Conservation (phyloP, 768 basidiomycete species). For the Gyrodon lividus region DNA sequence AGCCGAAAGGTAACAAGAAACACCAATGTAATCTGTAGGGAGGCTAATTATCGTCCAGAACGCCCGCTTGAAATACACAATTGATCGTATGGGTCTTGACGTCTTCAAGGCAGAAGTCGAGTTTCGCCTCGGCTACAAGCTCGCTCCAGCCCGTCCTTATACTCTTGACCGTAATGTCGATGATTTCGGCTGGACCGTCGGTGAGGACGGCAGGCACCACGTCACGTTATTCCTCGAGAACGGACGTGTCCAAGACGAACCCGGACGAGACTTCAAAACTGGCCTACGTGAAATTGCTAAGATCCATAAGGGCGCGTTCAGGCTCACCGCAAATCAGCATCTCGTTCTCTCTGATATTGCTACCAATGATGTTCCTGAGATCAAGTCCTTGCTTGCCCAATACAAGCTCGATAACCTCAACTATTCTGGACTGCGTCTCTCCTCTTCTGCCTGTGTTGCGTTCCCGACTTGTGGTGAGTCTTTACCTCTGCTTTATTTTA, state of each 20-base stretch:
- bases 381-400: conserved; percentile 76
- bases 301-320: conserved; percentile 91
- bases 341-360: conserved; percentile 82
- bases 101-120: conserved; percentile 89
- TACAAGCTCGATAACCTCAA: conserved; percentile 90
- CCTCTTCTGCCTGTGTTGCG: conserved; percentile 94
- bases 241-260: conserved; percentile 94
- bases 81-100: conserved; percentile 92
- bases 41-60: conserved; percentile 45
- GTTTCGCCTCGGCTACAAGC: conserved; percentile 74
- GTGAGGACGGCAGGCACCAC: conserved; percentile 85
- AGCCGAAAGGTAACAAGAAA: conserved; percentile 56
- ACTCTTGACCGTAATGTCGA: conserved; percentile 88
- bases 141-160: conserved; percentile 74
- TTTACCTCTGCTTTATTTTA: not conserved
- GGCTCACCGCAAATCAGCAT: conserved; percentile 95
- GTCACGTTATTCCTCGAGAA: conserved; percentile 97
- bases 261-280: conserved; percentile 87
- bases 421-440: conserved; percentile 75
- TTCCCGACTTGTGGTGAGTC: conserved; percentile 87
- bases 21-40: not conserved
- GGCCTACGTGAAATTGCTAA: conserved; percentile 91
- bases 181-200: conserved; percentile 90
- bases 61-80: conserved; percentile 93
- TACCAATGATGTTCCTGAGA: conserved; percentile 65